Base-by-base conservation (phyloP, 345 rosid genomes). In the Rhodamnia rubescens region DNA sequence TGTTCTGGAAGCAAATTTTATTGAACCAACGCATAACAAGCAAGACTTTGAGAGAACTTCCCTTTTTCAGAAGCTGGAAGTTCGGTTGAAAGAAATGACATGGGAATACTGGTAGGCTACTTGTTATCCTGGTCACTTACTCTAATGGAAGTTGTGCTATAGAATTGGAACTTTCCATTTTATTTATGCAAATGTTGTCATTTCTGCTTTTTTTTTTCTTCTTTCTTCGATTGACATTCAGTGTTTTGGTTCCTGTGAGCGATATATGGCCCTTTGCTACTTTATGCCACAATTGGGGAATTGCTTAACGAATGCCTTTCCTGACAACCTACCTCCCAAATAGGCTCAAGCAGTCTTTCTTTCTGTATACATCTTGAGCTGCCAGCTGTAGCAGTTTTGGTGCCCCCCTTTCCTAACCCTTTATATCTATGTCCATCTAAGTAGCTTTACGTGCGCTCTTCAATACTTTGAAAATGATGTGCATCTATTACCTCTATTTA, bases 31-130 rank as follows among this genome's bases (percentile, higher is more conserved):
- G 87, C 99, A 97, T 91, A 93, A 93, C 92, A 97, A 97, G 90
- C 99, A 96, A 89, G 99, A 95, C 85, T 95, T 97, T 87, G 99
- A 97, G 92, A 97, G 96, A 89, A 97, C 99, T 87, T 89, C 96
- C 85, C 95, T 97, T 83, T 94, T 97, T 87, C 98, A 97, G 89
- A 97, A 93, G 90, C 98, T 96, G 89, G 99, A 97, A 94, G 78
- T 32, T 88, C 98, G 99, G 56, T 88, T 97, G 89, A 97, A 96
- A 90, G 98, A 96, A 87, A 96, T 97, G 99, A 93, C 98, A 15
- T 87, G 84, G 86, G 99, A 97, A 88, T 97, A 94, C 91, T 97
- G 98, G 99, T 97, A 89, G 87, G 86, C 74, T 29, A 81, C 42
- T 32, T 50, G 29, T 69, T 86, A 53, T 56, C 26, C 32, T 57